Evolutionary conservation across 2,329 filamentous ascomycete genomes (phyloP), one percentile per base, ranked within the genome.

Genomic region (Metarhizium sp.): DNA sequence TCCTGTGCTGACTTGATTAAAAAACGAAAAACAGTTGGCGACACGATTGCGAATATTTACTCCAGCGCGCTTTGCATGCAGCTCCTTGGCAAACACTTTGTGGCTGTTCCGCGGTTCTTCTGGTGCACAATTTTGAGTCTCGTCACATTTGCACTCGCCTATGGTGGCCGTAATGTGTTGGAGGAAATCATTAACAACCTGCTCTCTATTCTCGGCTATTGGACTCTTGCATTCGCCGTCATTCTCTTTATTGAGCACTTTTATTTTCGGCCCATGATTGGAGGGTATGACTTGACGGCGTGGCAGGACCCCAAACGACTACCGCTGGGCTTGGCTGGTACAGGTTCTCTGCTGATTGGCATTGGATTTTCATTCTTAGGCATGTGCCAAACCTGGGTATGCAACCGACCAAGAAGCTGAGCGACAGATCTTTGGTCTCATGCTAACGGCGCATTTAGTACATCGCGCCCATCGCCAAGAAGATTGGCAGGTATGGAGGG

Each of bases 191-290:
- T 62, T 25, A 59, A 61, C 43, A 57, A 62, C 34, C 56, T 63
- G 8, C 56, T 62, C 4, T 59, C 60, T 2, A 58, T 63, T 2
- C 58, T 62, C 5, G 60, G 61, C 1, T 55, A 62, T 45, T 62
- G 60, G 60, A 62, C 60, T 2, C 50, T 62, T 30, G 59, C 58
- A 11, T 62, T 62, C 34, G 59, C 58, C 18, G 47, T 56, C 14
- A 58, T 62, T 32, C 55, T 62, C 11, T 49, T 62, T 43, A 54
- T 62, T n/a, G 60, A 62, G 36, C 58, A 62, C 32, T 56, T 54
- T 25, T 50, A 56, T 42, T 62, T 60, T 45, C 60, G 60, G 2
- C 60, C 57, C 1, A 51, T 40, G 38, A 54, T 57, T 32, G 60
- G 59, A 7, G 60, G 60, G 10, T 62, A 62, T 40, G 46, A 62